Base-by-base conservation (phyloP, 305 asterid species). In the Rubia balearica region DNA sequence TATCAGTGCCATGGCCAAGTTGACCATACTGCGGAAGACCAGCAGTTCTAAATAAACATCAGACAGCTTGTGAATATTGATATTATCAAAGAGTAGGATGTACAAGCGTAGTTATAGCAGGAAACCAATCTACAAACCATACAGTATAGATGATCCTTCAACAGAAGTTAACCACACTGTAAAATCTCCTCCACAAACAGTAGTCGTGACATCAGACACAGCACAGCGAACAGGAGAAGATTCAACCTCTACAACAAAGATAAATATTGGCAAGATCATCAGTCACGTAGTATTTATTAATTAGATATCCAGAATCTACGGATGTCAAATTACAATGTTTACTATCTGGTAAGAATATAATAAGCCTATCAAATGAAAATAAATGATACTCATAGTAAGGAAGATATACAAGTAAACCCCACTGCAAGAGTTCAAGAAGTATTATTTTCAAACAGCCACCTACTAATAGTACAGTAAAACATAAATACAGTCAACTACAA, bases 1-100 rank as follows among this genome's bases (percentile, higher is more conserved):
- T 94, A 84, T 89, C 89, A 12, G 98, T 79, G 61, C 90, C 95
- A 83, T 94, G 98, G 62, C 98, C 98, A 76, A 94, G 96, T 83
- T 94, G 98, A 74, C 98, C 97, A 76, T 87, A 94, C 74, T 91
- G 97, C 60, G 98, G 98, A 76, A 88, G 92, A 81, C 98, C 98
- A 82, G 91, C 97, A 80, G 96, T 91, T 76, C 98, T 90, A 62
- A 70, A 48, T 33, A 64, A 46, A 33, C 45, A 69, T 19, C 65
- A 61, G 36, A 48, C 12, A 61, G 75, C 69, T 61, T 61, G 69
- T 45, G 62, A 74, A 82, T 67, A 57, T 42, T 60, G 63, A 74
- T 80, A 70, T 71, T 57, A 56, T n/a, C 64, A 78, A 65, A 38
- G 24, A 53, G 56, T 55, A 56, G 59, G 10, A 43, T 42, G 69